Conservation (phyloP, 805 yeast species). For the Zygoascus biomembranicola region DNA sequence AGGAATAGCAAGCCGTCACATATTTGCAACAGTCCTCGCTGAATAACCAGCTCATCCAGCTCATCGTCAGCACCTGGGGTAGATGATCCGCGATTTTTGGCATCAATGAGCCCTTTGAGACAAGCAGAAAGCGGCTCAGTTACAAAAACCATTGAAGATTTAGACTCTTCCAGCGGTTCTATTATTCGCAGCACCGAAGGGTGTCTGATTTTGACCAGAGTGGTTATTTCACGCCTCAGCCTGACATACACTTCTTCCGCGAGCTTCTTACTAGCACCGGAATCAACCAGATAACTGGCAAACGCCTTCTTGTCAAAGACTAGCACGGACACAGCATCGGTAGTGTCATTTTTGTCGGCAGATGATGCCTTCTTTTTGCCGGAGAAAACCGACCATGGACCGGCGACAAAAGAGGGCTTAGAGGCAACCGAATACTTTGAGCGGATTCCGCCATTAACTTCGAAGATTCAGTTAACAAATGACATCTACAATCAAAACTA, state of each 20-base stretch:
- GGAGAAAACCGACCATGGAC: slow-evolving; percentile 78
- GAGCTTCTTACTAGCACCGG: slow-evolving; percentile 42
- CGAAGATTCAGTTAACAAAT: neutral
- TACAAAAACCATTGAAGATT: slow-evolving; percentile 68
- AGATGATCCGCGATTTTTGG: slow-evolving; percentile 14
- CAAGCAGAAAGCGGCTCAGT: slow-evolving; percentile 67
- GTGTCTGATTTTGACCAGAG: slow-evolving; percentile 75
- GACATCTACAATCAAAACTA: neutral
- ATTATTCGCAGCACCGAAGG: slow-evolving; percentile 77
- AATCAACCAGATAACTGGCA: slow-evolving; percentile 44
- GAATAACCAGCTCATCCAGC: slow-evolving; percentile 62
- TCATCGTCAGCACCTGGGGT: slow-evolving; percentile 32
- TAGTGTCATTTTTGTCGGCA: neutral
- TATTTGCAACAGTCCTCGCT: slow-evolving; percentile 75
- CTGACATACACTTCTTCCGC: slow-evolving; percentile 57
- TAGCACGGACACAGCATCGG: slow-evolving; percentile 60
- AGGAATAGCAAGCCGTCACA: slow-evolving; percentile 74
- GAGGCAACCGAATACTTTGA: slow-evolving; percentile 56
- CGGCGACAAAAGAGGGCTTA: slow-evolving; percentile 62
- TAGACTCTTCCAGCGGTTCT: slow-evolving; percentile 87
- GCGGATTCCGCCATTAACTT: slow-evolving; percentile 23
- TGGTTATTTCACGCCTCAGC: slow-evolving; percentile 57
- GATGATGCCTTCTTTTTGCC: slow-evolving; percentile 59
- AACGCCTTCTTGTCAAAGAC: slow-evolving; percentile 75
- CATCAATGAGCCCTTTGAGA: slow-evolving; percentile 37